Conservation (phyloP, 2,329 filamentous ascomycete genomes). For the Xylariaceae sp. region DNA sequence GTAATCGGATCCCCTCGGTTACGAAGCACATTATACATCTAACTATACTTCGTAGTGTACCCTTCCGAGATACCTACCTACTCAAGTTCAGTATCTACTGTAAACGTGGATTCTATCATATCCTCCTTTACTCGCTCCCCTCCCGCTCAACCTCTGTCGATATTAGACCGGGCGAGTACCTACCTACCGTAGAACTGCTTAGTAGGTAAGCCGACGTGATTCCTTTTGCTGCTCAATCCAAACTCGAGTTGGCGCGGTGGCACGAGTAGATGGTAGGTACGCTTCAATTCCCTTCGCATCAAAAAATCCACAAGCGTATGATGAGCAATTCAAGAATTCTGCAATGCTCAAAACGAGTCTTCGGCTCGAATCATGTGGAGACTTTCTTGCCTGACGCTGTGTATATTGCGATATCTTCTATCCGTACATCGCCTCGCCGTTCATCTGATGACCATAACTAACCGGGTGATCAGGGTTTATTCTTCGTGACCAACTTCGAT, state of each 20-base stretch:
- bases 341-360: conserved; percentile 34
- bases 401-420: neutral
- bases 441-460: neutral
- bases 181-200: no score
- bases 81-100: no score
- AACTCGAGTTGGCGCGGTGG: no score
- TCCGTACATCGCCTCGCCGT: neutral
- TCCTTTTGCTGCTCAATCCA: neutral
- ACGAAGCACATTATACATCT: no score
- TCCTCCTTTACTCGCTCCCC: no score
- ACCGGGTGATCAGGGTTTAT: neutral
- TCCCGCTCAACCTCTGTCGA: no score
- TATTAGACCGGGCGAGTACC: no score
- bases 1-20: no score
- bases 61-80: no score
- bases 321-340: conserved; percentile 37
- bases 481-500: neutral
- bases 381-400: conserved; percentile 34
- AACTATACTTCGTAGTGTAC: no score
- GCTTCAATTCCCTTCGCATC: neutral
- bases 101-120: no score
- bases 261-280: conserved; percentile 8
- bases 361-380: conserved; percentile 30
- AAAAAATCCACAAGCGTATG: conserved; percentile 17
- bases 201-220: neutral